Percentiles rank a stretch among this genome's conserved stretches.
These are phyloP conservation scores for Apophysomyces elegans DNA, from an alignment of 371 early-diverging fungal species.

Conservation along the genomic window DNA sequence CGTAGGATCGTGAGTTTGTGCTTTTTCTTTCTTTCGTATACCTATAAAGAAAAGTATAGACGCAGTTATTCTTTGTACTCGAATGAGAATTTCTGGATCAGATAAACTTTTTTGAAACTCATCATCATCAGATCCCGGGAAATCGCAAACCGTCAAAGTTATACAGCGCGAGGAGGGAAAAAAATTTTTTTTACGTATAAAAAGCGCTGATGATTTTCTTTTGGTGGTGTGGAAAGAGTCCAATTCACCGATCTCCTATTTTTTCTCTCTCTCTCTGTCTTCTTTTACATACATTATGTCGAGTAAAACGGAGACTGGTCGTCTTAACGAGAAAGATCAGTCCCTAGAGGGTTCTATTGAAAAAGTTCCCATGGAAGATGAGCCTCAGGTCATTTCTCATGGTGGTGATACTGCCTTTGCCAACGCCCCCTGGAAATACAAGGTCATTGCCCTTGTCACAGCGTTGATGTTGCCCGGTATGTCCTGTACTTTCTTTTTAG, in stretches of 20 bases:
- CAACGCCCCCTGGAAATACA: slow-evolving; percentile 30
- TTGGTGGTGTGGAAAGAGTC: too few relatives aligned
- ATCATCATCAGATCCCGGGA: slow-evolving; percentile 10
- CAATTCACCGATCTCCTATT: too few relatives aligned
- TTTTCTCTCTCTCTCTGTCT: too few relatives aligned
- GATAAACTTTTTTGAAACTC: slow-evolving; percentile 10
- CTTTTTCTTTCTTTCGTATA: neutral
- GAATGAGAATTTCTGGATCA: slow-evolving; percentile 6
- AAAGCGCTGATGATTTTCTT: neutral
- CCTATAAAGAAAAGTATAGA: neutral
- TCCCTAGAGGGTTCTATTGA: neutral
- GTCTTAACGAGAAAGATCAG: neutral
- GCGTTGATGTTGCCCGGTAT: slow-evolving; percentile 33
- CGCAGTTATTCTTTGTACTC: neutral
- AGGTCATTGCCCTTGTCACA: slow-evolving; percentile 28
- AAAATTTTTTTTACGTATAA: slow-evolving; percentile 5
- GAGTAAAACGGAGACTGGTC: neutral
- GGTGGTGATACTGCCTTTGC: slow-evolving; percentile 30
- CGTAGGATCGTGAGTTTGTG: neutral
- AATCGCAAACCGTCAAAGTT: slow-evolving; percentile 2
- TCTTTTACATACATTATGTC: neutral
- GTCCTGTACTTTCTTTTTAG: neutral
- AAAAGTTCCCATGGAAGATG: slow-evolving; percentile 2
- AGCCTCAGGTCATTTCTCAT: neutral
- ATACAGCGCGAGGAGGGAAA: neutral